Conservation (phyloP, 1,284 basidiomycete genomes). For the Leucoagaricus sp. region DNA sequence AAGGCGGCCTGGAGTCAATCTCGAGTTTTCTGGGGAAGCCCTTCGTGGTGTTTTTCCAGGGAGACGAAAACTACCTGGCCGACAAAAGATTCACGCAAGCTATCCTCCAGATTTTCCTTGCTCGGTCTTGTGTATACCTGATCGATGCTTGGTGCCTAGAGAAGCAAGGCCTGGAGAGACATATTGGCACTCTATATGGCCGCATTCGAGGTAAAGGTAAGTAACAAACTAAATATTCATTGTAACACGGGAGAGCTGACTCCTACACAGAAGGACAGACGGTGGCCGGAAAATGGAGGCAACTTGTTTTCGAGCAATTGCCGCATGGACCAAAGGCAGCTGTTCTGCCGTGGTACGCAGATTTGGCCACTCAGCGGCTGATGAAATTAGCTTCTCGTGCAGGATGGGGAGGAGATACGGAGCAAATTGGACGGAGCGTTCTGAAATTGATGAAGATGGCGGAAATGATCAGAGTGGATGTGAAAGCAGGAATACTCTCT, state of each 20-base stretch:
- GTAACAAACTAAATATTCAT: background rate
- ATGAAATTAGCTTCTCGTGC: background rate
- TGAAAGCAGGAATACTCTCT: background rate
- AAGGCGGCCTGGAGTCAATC: too few relatives aligned
- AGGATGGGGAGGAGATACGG: background rate
- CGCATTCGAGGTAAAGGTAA: background rate
- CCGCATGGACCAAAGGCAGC: background rate
- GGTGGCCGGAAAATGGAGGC: slow-evolving; percentile 13
- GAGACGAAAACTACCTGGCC: background rate
- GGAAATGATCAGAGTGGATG: background rate
- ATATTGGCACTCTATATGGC: slow-evolving; percentile 1
- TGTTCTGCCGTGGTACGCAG: background rate
- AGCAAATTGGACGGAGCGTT: background rate
- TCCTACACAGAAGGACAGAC: too few relatives aligned
- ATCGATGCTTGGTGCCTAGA: slow-evolving; percentile 1
- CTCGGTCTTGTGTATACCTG: background rate
- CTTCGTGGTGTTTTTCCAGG: background rate
- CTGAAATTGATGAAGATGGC: background rate
- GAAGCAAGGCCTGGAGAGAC: background rate
- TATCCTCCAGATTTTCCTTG: slow-evolving; percentile 10
- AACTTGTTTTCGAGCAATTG: slow-evolving; percentile 1
- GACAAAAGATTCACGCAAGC: background rate
- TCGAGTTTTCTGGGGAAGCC: background rate
- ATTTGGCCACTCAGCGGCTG: background rate
- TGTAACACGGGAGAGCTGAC: too few relatives aligned